A percentile compares a stretch with the other conserved stretches of the same genome.
phyloP scores from a whole-genome alignment of 495 filamentous ascomycete species.

The Pseudotulostoma volvatum region DNA sequence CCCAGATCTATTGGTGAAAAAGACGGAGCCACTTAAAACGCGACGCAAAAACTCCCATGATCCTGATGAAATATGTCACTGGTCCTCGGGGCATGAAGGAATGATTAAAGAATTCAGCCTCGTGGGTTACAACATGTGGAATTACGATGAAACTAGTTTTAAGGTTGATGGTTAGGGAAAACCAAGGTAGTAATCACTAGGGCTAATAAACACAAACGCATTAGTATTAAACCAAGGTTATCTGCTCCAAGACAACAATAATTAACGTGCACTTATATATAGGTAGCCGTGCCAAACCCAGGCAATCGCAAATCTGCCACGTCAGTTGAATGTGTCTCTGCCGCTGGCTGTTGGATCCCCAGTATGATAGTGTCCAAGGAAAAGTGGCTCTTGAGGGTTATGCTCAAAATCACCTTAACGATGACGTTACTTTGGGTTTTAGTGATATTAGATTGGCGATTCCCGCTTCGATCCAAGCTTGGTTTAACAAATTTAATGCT shows the following conservation, averaged over 20 bases:
- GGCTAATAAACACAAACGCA: not conserved
- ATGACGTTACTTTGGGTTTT: not conserved
- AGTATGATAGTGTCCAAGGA: not conserved
- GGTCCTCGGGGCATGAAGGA: not conserved
- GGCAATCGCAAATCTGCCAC: not conserved
- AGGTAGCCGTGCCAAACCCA: not conserved
- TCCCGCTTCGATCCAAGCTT: not conserved
- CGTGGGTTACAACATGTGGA: not conserved
- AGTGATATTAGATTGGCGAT: not conserved
- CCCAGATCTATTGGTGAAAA: not conserved
- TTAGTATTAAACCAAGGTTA: not conserved
- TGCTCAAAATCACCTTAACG: not conserved
- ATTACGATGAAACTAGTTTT: not conserved
- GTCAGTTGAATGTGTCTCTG: not conserved
- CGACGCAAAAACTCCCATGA: not conserved
- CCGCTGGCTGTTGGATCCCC: not conserved
- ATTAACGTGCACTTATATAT: not conserved
- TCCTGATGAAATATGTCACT: not conserved
- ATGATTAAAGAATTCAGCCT: not conserved
- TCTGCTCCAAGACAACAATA: not conserved
- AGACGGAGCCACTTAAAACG: not conserved
- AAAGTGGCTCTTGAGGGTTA: not conserved
- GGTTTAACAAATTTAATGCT: not conserved
- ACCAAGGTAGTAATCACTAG: not conserved
- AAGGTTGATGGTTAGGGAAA: not conserved